Evolutionary conservation across 306 rosid genomes (phyloP).

Genomic region (Vigna reflexopilosa): DNA sequence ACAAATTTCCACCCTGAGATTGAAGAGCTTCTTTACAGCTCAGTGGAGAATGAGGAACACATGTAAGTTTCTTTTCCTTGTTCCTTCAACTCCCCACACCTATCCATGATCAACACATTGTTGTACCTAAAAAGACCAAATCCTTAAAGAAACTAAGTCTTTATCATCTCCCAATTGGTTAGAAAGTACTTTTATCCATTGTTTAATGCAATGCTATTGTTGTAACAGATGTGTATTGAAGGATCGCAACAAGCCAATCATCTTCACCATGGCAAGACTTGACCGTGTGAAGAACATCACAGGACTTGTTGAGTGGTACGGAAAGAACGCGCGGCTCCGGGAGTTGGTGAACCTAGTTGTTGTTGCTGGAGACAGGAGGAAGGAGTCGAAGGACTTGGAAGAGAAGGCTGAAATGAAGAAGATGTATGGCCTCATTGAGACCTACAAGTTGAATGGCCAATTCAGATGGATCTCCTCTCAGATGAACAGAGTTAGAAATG

Average conservation of each 20-base stretch:
- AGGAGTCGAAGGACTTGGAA: conserved; percentile 92
- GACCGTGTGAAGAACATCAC: conserved; percentile 97
- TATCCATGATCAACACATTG: too few species aligned
- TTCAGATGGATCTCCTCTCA: conserved; percentile 98
- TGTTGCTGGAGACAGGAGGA: conserved; percentile 94
- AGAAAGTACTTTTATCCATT: not conserved
- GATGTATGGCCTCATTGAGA: conserved; percentile 80
- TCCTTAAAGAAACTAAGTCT: not conserved
- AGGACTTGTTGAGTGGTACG: conserved; percentile 97
- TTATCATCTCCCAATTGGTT: not conserved
- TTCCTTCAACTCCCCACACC: too few species aligned
- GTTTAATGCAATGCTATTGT: too few species aligned
- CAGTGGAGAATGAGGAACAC: conserved; percentile 87
- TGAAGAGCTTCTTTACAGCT: conserved; percentile 89
- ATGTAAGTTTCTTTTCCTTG: conserved; percentile 49
- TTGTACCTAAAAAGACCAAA: too few species aligned
- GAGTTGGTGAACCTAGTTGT: conserved; percentile 92
- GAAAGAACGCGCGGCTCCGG: conserved; percentile 73
- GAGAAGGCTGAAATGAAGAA: conserved; percentile 92
- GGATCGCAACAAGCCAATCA: conserved; percentile 91
- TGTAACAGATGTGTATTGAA: conserved; percentile 77
- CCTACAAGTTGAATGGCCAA: conserved; percentile 91
- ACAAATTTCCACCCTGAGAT: conserved; percentile 82
- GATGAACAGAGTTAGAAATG: conserved; percentile 89
- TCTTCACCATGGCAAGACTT: conserved; percentile 98